Percentiles rank a stretch among this genome's conserved stretches.
phyloP scores from a whole-genome alignment of 257 asterid genomes.

The Misopates orontium region DNA sequence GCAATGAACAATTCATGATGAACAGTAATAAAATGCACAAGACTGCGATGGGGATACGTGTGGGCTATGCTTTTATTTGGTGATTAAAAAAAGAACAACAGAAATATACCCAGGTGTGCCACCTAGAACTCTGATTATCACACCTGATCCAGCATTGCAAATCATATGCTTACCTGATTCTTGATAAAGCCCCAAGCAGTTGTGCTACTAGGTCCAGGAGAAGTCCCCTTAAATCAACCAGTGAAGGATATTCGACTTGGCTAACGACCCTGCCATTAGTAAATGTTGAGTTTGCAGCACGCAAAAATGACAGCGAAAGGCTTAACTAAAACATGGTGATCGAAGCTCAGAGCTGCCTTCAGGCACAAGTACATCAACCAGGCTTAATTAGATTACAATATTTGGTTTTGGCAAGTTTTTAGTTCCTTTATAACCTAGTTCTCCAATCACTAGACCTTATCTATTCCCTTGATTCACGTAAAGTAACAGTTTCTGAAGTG shows the following conservation, averaged over 20 bases:
- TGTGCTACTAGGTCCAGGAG: conserved; percentile 99
- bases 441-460: too few relatives aligned
- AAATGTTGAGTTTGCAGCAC: conserved; percentile 16
- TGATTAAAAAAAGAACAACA: too few relatives aligned
- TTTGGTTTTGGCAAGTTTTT: neutral
- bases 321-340: conserved; percentile 20
- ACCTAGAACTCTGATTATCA: neutral
- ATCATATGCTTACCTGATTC: conserved; percentile 68
- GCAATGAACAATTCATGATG: neutral
- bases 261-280: conserved; percentile 82
- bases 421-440: too few relatives aligned
- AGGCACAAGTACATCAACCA: conserved; percentile 21
- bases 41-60: neutral
- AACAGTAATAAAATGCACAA: neutral
- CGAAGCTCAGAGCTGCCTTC: conserved; percentile 7
- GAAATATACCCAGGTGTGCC: too few relatives aligned
- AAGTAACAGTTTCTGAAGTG: too few relatives aligned
- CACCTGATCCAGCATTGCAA: neutral
- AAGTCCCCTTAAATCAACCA: conserved; percentile 98
- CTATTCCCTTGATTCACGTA: too few relatives aligned
- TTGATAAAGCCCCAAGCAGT: conserved; percentile 96
- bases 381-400: neutral
- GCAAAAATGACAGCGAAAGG: neutral
- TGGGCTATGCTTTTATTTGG: neutral
- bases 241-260: conserved; percentile 96